Percentiles rank a stretch among this genome's conserved stretches.
Conservation (phyloP, 148 eudicot genomes). For the Amaranthus hypochondriacus region DNA sequence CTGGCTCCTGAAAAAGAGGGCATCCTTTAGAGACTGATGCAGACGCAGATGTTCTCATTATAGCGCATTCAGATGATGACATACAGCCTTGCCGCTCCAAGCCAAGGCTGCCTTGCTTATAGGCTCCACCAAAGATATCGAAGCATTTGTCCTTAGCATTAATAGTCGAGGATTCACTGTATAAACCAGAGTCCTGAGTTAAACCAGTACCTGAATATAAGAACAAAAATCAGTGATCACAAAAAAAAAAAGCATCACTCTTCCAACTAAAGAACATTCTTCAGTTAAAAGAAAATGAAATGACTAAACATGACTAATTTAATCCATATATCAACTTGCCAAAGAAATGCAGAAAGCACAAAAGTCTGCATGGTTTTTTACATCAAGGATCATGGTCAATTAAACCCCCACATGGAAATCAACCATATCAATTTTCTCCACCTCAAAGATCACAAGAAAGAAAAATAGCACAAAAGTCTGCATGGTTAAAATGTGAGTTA, state of each 20-base stretch:
- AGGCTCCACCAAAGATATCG: slow-evolving; percentile 41
- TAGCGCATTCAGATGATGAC: slow-evolving; percentile 31
- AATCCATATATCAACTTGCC: no score
- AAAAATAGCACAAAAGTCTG: no score
- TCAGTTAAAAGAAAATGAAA: not conserved
- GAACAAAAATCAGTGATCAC: slow-evolving; percentile 3
- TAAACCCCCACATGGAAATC: no score
- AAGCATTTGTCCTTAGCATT: slow-evolving; percentile 22
- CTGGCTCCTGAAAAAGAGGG: slow-evolving; percentile 34
- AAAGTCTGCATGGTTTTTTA: no score
- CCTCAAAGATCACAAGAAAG: no score
- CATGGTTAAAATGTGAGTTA: no score
- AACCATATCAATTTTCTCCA: no score
- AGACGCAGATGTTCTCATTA: slow-evolving; percentile 22
- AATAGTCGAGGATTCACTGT: not conserved
- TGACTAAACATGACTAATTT: no score
- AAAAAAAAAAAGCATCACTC: not conserved
- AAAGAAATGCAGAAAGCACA: no score
- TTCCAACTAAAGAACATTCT: not conserved
- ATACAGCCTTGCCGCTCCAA: slow-evolving; percentile 28
- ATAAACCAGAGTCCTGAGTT: slow-evolving; percentile 17
- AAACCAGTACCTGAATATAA: slow-evolving; percentile 20
- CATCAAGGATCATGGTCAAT: no score
- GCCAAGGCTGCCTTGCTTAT: slow-evolving; percentile 23
- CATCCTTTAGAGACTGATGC: slow-evolving; percentile 25